Conservation (phyloP, 768 basidiomycete species). For the Phylloporus scabripes region DNA sequence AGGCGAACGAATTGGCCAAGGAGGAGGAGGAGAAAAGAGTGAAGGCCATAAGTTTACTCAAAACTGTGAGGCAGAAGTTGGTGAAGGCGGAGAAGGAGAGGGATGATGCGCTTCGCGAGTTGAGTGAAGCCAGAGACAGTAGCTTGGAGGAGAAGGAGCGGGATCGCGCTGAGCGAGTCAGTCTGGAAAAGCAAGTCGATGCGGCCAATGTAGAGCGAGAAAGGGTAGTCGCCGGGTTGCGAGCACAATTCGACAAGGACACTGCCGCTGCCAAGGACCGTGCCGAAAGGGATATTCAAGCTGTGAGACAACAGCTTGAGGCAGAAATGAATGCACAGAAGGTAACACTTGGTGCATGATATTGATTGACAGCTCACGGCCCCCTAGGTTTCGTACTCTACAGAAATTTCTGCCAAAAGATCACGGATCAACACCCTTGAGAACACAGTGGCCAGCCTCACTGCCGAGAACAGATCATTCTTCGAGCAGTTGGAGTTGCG, state of each 20-base stretch:
- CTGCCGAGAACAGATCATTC: slow-evolving; percentile 67
- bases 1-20: slow-evolving; percentile 57
- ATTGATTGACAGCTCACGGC: slow-evolving; percentile 5
- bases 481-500: slow-evolving; percentile 86
- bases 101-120: slow-evolving; percentile 69
- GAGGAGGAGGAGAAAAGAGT: slow-evolving; percentile 97
- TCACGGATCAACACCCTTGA: slow-evolving; percentile 68
- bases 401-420: slow-evolving; percentile 57
- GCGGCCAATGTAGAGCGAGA: slow-evolving; percentile 57
- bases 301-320: slow-evolving; percentile 67
- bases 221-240: slow-evolving; percentile 52
- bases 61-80: slow-evolving; percentile 94
- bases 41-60: slow-evolving; percentile 88
- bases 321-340: slow-evolving; percentile 69
- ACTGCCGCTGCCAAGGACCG: slow-evolving; percentile 52
- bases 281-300: slow-evolving; percentile 67
- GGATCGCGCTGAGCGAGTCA: slow-evolving; percentile 42
- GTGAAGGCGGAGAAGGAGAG: slow-evolving; percentile 94
- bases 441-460: slow-evolving; percentile 59
- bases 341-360: slow-evolving; percentile 36
- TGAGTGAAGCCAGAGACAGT: slow-evolving; percentile 44
- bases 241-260: slow-evolving; percentile 70
- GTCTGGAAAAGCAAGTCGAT: slow-evolving; percentile 62
- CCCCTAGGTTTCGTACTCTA: slow-evolving; percentile 56
- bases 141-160: slow-evolving; percentile 45